Evolutionary conservation across 1,139 yeast genomes (phyloP).

Genomic region (Hansenula lynferdii): DNA sequence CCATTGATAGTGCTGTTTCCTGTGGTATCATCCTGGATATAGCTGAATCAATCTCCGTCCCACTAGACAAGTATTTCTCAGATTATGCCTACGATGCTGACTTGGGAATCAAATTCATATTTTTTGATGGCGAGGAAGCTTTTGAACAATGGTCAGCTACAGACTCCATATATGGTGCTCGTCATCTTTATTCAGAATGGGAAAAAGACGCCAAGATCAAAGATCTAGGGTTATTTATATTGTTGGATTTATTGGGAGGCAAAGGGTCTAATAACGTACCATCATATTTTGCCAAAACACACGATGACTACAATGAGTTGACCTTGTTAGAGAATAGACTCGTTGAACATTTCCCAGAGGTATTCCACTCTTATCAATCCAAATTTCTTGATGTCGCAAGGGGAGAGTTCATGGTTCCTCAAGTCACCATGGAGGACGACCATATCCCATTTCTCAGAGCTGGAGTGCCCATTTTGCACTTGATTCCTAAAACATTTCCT

Average conservation of each 20-base stretch:
- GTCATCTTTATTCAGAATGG: constrained; percentile 41
- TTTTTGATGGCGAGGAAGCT: constrained; percentile 61
- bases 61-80: constrained; percentile 19
- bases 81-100: constrained; percentile 14
- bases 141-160: constrained; percentile 40
- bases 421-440: constrained; percentile 42
- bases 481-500: constrained; percentile 49
- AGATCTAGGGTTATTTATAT: constrained; percentile 36
- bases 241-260: constrained; percentile 47
- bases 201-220: constrained; percentile 17
- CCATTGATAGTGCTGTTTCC: constrained; percentile 53
- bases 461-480: constrained; percentile 44
- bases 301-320: constrained; percentile 33
- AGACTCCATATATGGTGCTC: constrained; percentile 54
- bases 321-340: constrained; percentile 26
- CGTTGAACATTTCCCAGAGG: constrained; percentile 5
- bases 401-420: constrained; percentile 17
- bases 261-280: constrained; percentile 29
- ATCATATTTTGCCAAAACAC: constrained; percentile 41
- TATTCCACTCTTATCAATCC: constrained; percentile 3
- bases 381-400: constrained; percentile 18
- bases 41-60: constrained; percentile 30
- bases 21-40: constrained; percentile 46
- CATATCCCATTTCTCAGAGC: constrained; percentile 44
- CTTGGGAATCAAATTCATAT: constrained; percentile 42